Percentiles rank a stretch among this genome's conserved stretches.
Evolutionary conservation across 2,329 filamentous ascomycete species (phyloP).

Genomic region (Apiospora sp.): DNA sequence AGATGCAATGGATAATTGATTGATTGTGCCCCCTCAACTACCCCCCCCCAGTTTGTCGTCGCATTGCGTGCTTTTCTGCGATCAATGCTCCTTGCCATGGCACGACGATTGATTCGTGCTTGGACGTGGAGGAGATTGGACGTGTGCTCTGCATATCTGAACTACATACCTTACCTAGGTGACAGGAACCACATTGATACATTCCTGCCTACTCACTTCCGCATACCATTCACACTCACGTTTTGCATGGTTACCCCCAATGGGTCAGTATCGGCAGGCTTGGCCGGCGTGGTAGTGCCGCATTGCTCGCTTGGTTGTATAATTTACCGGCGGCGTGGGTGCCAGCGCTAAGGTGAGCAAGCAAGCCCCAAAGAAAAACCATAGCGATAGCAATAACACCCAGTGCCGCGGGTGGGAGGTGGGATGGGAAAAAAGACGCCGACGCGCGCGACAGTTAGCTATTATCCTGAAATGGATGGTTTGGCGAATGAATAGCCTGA

Average conservation of each 20-base stretch:
- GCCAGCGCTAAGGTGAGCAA: slow-evolving; percentile 10
- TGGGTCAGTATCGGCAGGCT: neutral
- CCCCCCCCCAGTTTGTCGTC: neutral
- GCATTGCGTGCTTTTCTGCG: neutral
- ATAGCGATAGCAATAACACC: neutral
- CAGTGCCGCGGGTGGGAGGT: too few species aligned
- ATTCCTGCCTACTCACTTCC: neutral
- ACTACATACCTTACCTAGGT: neutral
- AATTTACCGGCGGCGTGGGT: slow-evolving; percentile 5
- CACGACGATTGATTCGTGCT: slow-evolving; percentile 4
- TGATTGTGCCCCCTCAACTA: neutral
- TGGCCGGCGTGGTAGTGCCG: neutral
- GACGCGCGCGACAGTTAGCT: slow-evolving; percentile 8
- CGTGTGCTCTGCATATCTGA: neutral
- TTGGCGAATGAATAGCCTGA: neutral
- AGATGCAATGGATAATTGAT: neutral
- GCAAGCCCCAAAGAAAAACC: neutral
- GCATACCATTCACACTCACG: neutral
- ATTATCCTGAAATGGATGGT: neutral
- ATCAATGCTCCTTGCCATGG: neutral
- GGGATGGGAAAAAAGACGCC: neutral
- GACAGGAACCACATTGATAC: neutral
- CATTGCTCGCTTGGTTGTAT: slow-evolving; percentile 12
- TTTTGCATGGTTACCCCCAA: neutral
- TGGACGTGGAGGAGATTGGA: neutral